Conservation (phyloP, 495 filamentous ascomycete species). For the Penicillium waksmanii region DNA sequence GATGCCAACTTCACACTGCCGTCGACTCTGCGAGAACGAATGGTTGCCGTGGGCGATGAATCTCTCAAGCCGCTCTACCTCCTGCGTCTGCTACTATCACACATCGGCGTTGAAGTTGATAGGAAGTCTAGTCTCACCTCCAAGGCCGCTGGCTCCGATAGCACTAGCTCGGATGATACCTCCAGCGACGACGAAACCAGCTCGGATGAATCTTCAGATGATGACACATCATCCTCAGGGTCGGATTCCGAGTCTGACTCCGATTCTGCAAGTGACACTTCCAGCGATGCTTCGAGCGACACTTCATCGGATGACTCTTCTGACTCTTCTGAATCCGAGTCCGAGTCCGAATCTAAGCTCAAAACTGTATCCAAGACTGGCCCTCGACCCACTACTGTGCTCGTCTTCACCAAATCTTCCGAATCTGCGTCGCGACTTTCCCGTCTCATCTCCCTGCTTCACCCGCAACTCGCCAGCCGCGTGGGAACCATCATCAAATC, state of each 20-base stretch:
- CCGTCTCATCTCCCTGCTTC: slow-evolving; percentile 71
- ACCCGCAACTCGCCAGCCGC: slow-evolving; percentile 56
- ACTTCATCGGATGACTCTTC: slow-evolving; percentile 29
- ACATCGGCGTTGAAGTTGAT: slow-evolving; percentile 36
- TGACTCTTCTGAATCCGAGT: slow-evolving; percentile 28
- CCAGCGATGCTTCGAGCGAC: slow-evolving; percentile 25
- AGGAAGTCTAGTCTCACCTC: slow-evolving; percentile 12
- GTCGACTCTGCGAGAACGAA: slow-evolving; percentile 68
- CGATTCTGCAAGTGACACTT: slow-evolving; percentile 23
- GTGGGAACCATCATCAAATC: slow-evolving; percentile 78
- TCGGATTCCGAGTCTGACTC: slow-evolving; percentile 28
- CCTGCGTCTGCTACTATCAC: slow-evolving; percentile 43
- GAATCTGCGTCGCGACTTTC: slow-evolving; percentile 80
- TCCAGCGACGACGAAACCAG: slow-evolving; percentile 34
- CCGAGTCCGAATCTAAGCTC: slow-evolving; percentile 5
- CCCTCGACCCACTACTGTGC: slow-evolving; percentile 41
- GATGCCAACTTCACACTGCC: slow-evolving; percentile 65
- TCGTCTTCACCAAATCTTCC: slow-evolving; percentile 90
- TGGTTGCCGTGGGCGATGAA: slow-evolving; percentile 72
- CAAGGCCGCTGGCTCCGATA: slow-evolving; percentile 34
- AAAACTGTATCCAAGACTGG: slow-evolving; percentile 20
- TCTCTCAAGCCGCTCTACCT: slow-evolving; percentile 86
- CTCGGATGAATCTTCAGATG: slow-evolving; percentile 36
- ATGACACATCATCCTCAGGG: slow-evolving; percentile 29
- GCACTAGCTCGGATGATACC: slow-evolving; percentile 31